A percentile compares a stretch with the other conserved stretches of the same genome.
phyloP scores from a whole-genome alignment of 768 basidiomycete species.

The Glaciozyma martinii region DNA sequence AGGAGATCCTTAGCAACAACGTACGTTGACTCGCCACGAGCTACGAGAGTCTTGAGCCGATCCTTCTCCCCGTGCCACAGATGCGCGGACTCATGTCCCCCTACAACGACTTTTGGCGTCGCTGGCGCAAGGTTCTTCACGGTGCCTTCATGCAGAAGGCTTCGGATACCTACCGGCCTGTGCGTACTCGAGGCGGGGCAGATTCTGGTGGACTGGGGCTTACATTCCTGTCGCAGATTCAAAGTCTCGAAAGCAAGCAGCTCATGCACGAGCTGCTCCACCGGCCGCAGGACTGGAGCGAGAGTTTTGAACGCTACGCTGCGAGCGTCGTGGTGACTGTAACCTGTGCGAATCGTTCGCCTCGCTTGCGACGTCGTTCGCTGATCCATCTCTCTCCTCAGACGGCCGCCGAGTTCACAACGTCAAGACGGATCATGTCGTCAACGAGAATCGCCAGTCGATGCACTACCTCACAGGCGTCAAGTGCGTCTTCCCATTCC shows the following conservation, averaged over 20 bases:
- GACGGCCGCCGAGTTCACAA: constrained; percentile 22
- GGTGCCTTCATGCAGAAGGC: constrained; percentile 15
- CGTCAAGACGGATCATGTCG: constrained; percentile 21
- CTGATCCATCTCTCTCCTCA: not conserved
- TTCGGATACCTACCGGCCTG: constrained; percentile 30
- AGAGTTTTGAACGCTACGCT: constrained; percentile 28
- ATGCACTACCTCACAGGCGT: constrained; percentile 19
- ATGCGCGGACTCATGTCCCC: too few species aligned
- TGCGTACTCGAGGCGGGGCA: too few species aligned
- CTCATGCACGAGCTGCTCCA: constrained; percentile 30
- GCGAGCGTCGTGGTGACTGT: constrained; percentile 23
- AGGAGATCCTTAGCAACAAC: constrained; percentile 21
- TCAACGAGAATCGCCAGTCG: constrained; percentile 15
- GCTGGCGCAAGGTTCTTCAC: constrained; percentile 30
- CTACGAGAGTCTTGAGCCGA: not conserved
- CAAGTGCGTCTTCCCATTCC: constrained; percentile 5
- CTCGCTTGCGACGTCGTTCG: not conserved
- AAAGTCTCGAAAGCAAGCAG: constrained; percentile 28
- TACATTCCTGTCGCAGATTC: constrained; percentile 7
- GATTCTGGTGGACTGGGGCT: too few species aligned
- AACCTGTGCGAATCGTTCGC: constrained; percentile 10
- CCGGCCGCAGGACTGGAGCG: constrained; percentile 14
- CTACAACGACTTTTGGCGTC: constrained; percentile 19
- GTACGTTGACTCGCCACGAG: constrained; percentile 23
- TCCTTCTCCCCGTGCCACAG: too few species aligned